Evolutionary conservation across 1,139 yeast species (phyloP).

Genomic region (Eremothecium gossypii): DNA sequence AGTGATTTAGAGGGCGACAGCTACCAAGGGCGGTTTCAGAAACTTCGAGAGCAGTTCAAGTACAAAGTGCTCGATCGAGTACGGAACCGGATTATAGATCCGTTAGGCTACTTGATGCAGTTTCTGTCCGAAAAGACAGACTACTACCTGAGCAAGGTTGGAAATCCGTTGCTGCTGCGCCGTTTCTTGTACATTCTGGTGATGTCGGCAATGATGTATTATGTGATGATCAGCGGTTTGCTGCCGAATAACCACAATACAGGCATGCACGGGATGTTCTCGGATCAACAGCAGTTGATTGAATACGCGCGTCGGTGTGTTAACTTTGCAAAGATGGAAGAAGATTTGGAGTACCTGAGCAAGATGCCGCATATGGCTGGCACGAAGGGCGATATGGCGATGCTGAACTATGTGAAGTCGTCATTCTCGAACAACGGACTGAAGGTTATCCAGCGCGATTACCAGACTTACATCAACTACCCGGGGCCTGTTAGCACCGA

Average conservation of each 20-base stretch:
- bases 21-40: conserved; percentile 11
- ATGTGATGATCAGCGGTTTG: conserved; percentile 46
- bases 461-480: conserved; percentile 53
- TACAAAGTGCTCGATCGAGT: conserved; percentile 18
- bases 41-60: conserved; percentile 11
- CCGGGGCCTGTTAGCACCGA: conserved; percentile 33
- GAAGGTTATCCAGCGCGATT: conserved; percentile 40
- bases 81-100: conserved; percentile 19
- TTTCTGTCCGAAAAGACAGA: conserved; percentile 42
- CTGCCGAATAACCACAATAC: conserved; percentile 41
- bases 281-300: conserved; percentile 45
- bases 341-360: conserved; percentile 64
- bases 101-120: conserved; percentile 21
- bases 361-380: conserved; percentile 86
- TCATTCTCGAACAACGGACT: conserved; percentile 52
- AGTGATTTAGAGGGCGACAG: conserved; percentile 7
- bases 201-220: conserved; percentile 48
- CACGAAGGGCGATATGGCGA: conserved; percentile 68
- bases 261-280: conserved; percentile 49
- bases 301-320: conserved; percentile 43
- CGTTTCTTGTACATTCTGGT: conserved; percentile 62
- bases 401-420: conserved; percentile 55
- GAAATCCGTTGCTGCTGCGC: conserved; percentile 79
- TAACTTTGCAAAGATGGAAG: conserved; percentile 52
- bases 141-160: conserved; percentile 48